Evolutionary conservation across 2,329 filamentous ascomycete genomes (phyloP), one percentile per base, ranked within the genome.

Genomic region (Alternaria burnsii): DNA sequence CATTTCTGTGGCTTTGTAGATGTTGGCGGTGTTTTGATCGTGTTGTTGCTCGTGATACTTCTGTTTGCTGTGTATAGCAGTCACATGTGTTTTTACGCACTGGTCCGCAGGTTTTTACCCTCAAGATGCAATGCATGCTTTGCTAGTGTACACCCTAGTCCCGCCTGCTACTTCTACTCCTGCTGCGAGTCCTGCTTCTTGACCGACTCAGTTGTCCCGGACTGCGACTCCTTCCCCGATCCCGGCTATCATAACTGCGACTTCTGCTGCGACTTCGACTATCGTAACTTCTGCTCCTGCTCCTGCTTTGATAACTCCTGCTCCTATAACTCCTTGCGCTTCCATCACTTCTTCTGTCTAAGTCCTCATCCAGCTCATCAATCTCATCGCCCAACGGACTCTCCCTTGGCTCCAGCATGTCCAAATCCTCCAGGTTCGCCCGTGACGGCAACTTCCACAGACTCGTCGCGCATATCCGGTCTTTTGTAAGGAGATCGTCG

Each of bases 391-490:
- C 92, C 61, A 98, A 78, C 36, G 93, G 89, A 78, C 94, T 97
- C 36, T 92, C 86, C 66, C 94, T 86, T 51, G 93, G 91, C 74
- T 97, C 94, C 72, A 99, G 74, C 71, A 94, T 80, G 67, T 97
- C 95, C 76, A 97, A 75, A 77, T 99, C 95, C 81, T 99, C 95
- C 66, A 99, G 77, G 52, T 92, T 86, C 66, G 91, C 88, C 69
- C 95, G 85, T 61, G 88, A 88, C 4, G 94, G 92, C 84, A 99
- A 86, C 82, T 97, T 97, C 89, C 93, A 96, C 69, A 99, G 76
- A 74, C 90, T 96, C 3, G 95, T 98, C 38, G 89, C 94, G 75
- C 94, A 98, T 0, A 97, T 90, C 53, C 95, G 86, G 58, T 96
- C 92, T 80, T 97, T 97, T 0, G 87, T 91, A 64, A 99, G 82